A percentile compares a stretch with the other conserved stretches of the same genome.
These are phyloP conservation scores for Spatholobus suberectus DNA, from an alignment of 306 rosid species.

Conservation along the genomic window DNA sequence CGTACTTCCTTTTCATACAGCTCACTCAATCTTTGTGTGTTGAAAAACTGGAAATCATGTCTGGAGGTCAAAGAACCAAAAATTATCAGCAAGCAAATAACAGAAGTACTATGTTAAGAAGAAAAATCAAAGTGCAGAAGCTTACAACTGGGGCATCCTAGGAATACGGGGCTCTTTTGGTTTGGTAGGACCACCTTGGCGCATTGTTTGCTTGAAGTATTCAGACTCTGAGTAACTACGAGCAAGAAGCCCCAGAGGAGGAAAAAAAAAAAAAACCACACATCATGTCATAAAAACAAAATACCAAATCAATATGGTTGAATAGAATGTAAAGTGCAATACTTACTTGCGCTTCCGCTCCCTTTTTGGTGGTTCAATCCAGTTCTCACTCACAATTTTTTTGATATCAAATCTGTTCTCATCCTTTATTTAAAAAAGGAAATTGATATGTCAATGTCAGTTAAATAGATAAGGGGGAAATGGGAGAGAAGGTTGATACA, in stretches of 20 bases:
- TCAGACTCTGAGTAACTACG: constrained; percentile 95
- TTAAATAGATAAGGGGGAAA: neutral
- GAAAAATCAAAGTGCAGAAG: constrained; percentile 19
- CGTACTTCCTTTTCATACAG: constrained; percentile 98
- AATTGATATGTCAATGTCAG: constrained; percentile 3
- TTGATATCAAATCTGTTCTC: constrained; percentile 89
- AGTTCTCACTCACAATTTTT: constrained; percentile 94
- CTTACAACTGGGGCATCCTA: constrained; percentile 99
- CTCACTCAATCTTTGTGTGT: constrained; percentile 94
- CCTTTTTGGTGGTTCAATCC: constrained; percentile 98
- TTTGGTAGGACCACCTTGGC: constrained; percentile 97
- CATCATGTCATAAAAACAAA: constrained; percentile 18
- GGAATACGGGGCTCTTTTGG: constrained; percentile 99
- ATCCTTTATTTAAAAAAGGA: constrained; percentile 58
- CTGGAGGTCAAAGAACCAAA: constrained; percentile 50
- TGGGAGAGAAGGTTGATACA: constrained; percentile 2
- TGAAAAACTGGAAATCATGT: constrained; percentile 97
- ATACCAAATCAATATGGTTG: constrained; percentile 20
- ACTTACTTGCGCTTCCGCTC: constrained; percentile 98
- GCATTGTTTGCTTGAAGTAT: constrained; percentile 97
- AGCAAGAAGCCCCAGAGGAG: constrained; percentile 34
- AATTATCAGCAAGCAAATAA: constrained; percentile 2
- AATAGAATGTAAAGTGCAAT: constrained; percentile 20
- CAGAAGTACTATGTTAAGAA: constrained; percentile 21
- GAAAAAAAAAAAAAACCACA: neutral